Evolutionary conservation across 2,329 filamentous ascomycete species (phyloP).

Genomic region (Fusarium cicatricum): DNA sequence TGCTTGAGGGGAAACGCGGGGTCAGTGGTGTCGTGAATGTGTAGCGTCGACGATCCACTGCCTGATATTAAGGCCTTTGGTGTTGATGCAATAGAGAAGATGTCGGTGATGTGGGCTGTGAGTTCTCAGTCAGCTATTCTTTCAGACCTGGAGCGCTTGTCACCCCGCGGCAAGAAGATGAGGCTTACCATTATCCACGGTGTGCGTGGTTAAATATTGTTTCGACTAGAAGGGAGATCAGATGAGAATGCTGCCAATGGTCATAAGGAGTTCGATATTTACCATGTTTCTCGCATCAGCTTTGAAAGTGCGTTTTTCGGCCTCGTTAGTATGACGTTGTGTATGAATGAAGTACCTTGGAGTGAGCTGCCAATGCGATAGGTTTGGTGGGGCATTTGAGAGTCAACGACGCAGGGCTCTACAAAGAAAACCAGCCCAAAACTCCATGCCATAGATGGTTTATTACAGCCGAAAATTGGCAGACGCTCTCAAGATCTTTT

Average conservation of each 20-base stretch:
- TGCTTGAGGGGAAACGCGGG: conserved; percentile 80
- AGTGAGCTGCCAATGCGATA: conserved; percentile 21
- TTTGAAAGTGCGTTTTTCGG: conserved; percentile 6
- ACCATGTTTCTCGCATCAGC: conserved; percentile 39
- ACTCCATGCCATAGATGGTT: not conserved
- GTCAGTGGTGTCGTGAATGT: conserved; percentile 77
- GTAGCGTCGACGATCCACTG: conserved; percentile 83
- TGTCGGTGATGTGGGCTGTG: conserved; percentile 81
- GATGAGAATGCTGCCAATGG: not conserved
- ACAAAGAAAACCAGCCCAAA: conserved; percentile 2
- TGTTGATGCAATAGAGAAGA: conserved; percentile 84
- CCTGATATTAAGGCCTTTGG: conserved; percentile 78
- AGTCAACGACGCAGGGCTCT: conserved; percentile 22
- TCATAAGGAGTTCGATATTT: conserved; percentile 9
- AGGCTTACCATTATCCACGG: conserved; percentile 80
- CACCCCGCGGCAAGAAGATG: conserved; percentile 43
- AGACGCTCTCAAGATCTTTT: too few relatives aligned
- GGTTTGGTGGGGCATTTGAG: conserved; percentile 32
- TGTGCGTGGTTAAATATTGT: conserved; percentile 95
- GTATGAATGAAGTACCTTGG: conserved; percentile 35
- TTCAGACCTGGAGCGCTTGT: conserved; percentile 17
- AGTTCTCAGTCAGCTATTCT: conserved; percentile 26
- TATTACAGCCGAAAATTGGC: not conserved
- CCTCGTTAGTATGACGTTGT: conserved; percentile 37
- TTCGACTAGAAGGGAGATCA: conserved; percentile 73